Conservation (phyloP, 768 basidiomycete genomes). For the Mrakia frigida region DNA sequence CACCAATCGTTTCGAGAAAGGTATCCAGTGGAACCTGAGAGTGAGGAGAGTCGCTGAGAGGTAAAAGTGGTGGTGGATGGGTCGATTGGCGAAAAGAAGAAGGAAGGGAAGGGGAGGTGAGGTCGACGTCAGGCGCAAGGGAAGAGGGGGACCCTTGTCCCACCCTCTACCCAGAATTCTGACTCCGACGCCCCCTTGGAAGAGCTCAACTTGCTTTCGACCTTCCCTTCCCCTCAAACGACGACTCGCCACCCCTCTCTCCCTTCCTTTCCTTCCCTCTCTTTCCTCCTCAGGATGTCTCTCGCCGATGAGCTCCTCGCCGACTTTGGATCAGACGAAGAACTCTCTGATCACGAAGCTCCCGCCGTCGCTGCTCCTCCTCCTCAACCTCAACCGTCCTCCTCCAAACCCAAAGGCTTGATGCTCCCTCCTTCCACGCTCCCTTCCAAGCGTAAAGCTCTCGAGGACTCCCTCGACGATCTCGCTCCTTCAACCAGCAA, state of each 20-base stretch:
- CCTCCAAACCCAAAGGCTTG: conserved; percentile 34
- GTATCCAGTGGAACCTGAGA: too few relatives aligned
- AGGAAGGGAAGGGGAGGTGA: too few relatives aligned
- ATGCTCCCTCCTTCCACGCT: conserved; percentile 44
- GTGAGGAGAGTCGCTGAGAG: too few relatives aligned
- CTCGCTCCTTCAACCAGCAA: conserved; percentile 49
- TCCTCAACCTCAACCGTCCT: conserved; percentile 18
- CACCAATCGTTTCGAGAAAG: too few relatives aligned
- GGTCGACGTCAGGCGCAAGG: too few relatives aligned
- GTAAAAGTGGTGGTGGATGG: too few relatives aligned
- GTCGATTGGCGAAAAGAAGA: too few relatives aligned
- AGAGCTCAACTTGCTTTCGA: not conserved
- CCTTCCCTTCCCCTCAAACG: not conserved
- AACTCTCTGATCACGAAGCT: conserved; percentile 30
- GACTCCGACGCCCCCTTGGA: too few relatives aligned
- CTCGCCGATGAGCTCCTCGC: conserved; percentile 89
- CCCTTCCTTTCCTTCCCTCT: not conserved
- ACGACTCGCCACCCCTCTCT: not conserved
- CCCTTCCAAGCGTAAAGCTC: conserved; percentile 35
- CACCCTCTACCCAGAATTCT: too few relatives aligned
- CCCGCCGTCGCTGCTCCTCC: not conserved
- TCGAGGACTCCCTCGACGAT: conserved; percentile 49
- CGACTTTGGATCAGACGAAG: conserved; percentile 72
- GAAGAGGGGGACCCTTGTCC: too few relatives aligned
- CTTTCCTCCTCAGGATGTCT: conserved; percentile 37